These are phyloP conservation scores for Krasilnikovozyma curviuscula DNA, from an alignment of 768 basidiomycete genomes.

Conservation along the genomic window DNA sequence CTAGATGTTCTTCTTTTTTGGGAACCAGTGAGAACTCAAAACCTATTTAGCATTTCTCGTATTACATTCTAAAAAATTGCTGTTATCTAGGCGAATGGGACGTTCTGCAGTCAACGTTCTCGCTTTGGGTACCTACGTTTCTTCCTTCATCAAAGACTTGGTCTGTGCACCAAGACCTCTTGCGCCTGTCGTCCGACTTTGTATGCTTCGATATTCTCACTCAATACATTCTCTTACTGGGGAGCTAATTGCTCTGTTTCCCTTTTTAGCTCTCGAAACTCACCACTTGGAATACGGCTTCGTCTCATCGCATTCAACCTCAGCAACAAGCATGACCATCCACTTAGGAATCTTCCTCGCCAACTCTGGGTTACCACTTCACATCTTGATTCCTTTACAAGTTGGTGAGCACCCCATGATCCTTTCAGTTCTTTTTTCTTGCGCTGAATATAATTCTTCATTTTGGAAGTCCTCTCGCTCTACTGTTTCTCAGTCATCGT, in stretches of 20 bases:
- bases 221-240: slow-evolving; percentile 4
- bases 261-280: slow-evolving; percentile 42
- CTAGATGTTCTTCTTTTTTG: slow-evolving; percentile 83
- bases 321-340: slow-evolving; percentile 71
- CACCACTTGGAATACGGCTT: slow-evolving; percentile 88
- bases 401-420: not conserved
- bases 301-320: slow-evolving; percentile 79
- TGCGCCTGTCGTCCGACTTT: slow-evolving; percentile 4
- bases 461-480: slow-evolving; percentile 18
- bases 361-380: slow-evolving; percentile 16
- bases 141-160: slow-evolving; percentile 20
- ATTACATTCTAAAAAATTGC: not conserved
- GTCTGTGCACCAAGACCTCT: slow-evolving; percentile 7
- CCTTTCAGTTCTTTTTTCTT: slow-evolving; percentile 12
- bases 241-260: slow-evolving; percentile 10
- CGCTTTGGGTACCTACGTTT: slow-evolving; percentile 15
- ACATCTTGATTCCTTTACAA: slow-evolving; percentile 4
- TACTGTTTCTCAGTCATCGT: slow-evolving; percentile 27
- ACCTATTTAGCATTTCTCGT: not conserved
- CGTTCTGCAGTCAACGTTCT: slow-evolving; percentile 3
- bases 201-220: not conserved
- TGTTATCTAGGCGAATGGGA: not conserved
- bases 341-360: slow-evolving; percentile 34
- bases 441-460: not conserved
- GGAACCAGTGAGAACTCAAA: slow-evolving; percentile 45